Base-by-base conservation (phyloP, 2,329 filamentous ascomycete species). In the Xylaria arbuscula region DNA sequence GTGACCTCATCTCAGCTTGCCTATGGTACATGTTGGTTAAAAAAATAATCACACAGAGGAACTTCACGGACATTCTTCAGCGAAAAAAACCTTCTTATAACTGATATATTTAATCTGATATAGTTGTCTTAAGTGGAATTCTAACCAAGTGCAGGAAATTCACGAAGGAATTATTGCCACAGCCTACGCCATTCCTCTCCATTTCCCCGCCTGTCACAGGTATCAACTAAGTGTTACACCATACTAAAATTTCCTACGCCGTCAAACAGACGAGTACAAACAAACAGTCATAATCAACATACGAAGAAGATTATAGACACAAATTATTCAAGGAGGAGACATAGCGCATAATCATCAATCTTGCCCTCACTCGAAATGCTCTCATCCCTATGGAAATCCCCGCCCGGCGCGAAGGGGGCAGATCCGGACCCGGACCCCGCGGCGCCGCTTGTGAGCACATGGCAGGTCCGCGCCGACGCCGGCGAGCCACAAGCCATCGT, bases 401-500 rank as follows among this genome's bases (percentile, higher is more conserved):
- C 71, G 38, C 64, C 62, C 56, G 64, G 63, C 58, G 58, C 64
- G 38, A 74, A 73, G 15, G 70, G 70, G 60, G 63, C 47, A 13
- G 70, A 40, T 10, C 54, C 69, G 32, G 71, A 70, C 24, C 53
- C 73, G 7, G 74, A 74, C 68, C 75, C 77, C 7, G 73, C 77
- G 3, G 77, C 77, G 15, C 77, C 77, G 22, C 77, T 81, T 45
- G 71, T 73, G 48, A 81, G 76, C 74, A 70, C 80, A 19, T 83
- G 81, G 80, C 71, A 75, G 59, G 80, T 83, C 66, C 77, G 74
- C 68, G 76, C 79, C 38, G 75, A 77, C 11, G 81, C 81, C 50
- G 83, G 83, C 55, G 81, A 84, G 72, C 81, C 84, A n/a, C 77
- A 80, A 2, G 85, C 87, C 51, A 76, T 82, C 15, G 87, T 94